Base-by-base conservation (phyloP, 257 asterid genomes). In the Nemophila menziesii region DNA sequence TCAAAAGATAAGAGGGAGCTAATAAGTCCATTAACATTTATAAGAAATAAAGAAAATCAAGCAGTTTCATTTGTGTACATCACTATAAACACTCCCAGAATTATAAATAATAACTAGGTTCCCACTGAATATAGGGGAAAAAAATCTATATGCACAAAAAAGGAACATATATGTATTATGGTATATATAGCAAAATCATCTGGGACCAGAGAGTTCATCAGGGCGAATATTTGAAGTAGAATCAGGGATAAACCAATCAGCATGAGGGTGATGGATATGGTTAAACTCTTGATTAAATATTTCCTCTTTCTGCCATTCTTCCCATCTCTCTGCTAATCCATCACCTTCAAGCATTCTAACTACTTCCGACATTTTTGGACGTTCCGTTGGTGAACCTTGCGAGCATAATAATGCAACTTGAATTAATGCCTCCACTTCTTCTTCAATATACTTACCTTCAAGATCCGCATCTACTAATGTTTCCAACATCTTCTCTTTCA, bases 281-380 rank as follows among this genome's bases (percentile, higher is more conserved):
- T 42, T 73, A 37, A 57, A 57, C 29, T 81, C 93, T 39, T 73
- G 93, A 3, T 92, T 63, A 80, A 73, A 71, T 74, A 80, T 65
- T 57, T 85, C 96, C 42, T 78, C 92, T 70, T 77, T 76, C 63
- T 85, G 93, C 96, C 96, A 85, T 51, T 85, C 96, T 43, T 85
- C 96, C 96, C 96, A 85, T 62, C 86, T 73, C 86, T 85, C 93
- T 0, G 92, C 92, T 60, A 85, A 65, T n/a, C 96, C 93, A 39
- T 85, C 96, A 4, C 96, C 96, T 67, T 85, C 89, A 5, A 80
- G 85, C 93, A 87, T 87, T 54, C 93, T 67, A 22, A 87, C 93
- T 0, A 87, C 93, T 19, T 80, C 93, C 0, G 95, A 83, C 97
- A 87, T 87, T 56, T 80, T 87, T 33, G 95, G 97, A 20, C 97